Percentiles rank a stretch among this genome's conserved stretches.
These are phyloP conservation scores for Pseudofabraea citricarpa DNA, from an alignment of 2,329 filamentous ascomycete species.

Conservation along the genomic window DNA sequence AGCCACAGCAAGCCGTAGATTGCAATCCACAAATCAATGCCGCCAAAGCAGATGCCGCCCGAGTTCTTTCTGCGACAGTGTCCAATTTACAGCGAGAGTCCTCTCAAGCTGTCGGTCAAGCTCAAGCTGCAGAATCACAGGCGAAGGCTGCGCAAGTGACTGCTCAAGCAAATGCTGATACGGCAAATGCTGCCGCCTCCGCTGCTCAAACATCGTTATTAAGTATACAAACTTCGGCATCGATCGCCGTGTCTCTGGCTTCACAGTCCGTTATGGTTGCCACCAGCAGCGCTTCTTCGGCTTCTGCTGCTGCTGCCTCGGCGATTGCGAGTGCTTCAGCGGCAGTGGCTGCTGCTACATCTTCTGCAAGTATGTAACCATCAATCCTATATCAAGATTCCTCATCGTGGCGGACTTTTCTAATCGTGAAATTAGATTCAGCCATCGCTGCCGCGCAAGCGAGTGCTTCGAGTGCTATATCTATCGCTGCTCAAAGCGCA, in stretches of 20 bases:
- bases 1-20: conserved; percentile 9
- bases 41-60: background rate
- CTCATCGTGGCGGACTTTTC: too few relatives aligned
- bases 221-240: background rate
- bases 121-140: conserved; percentile 2
- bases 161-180: background rate
- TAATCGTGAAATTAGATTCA: background rate
- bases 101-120: conserved; percentile 18
- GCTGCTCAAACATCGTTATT: background rate
- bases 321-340: background rate
- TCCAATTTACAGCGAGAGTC: conserved; percentile 13
- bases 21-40: conserved; percentile 13
- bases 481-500: conserved; percentile 8
- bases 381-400: too few relatives aligned
- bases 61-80: background rate
- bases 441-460: background rate
- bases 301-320: background rate
- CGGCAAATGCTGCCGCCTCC: background rate
- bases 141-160: background rate
- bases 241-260: background rate
- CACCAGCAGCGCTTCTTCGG: background rate
- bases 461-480: conserved; percentile 7
- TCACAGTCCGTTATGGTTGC: background rate
- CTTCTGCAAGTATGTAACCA: background rate
- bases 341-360: background rate